Percentiles rank a stretch among this genome's conserved stretches.
These are phyloP conservation scores for Magnusiomyces tetraspermus DNA, from an alignment of 1,139 yeast genomes.

Conservation along the genomic window DNA sequence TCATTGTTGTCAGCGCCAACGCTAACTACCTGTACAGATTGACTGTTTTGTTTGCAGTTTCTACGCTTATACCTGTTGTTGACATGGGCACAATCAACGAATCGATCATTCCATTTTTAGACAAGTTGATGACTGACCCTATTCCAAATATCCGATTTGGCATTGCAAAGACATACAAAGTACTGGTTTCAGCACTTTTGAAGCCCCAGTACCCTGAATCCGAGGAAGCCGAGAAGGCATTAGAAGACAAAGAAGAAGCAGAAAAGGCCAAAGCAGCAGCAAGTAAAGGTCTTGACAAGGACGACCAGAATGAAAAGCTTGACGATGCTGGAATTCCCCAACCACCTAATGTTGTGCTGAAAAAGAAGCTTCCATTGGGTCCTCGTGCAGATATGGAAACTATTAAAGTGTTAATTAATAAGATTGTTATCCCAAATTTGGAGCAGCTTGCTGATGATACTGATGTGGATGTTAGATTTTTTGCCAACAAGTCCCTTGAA, in stretches of 20 bases:
- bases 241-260: slow-evolving; percentile 6
- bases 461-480: slow-evolving; percentile 86
- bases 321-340: slow-evolving; percentile 1
- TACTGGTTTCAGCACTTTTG: slow-evolving; percentile 46
- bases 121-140: slow-evolving; percentile 60
- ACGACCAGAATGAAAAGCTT: background rate
- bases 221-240: slow-evolving; percentile 21
- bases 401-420: slow-evolving; percentile 39
- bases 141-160: slow-evolving; percentile 95
- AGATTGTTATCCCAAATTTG: slow-evolving; percentile 54
- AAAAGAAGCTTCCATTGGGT: slow-evolving; percentile 13
- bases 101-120: slow-evolving; percentile 70
- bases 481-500: slow-evolving; percentile 48
- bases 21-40: slow-evolving; percentile 80
- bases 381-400: slow-evolving; percentile 14
- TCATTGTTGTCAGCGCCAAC: slow-evolving; percentile 44
- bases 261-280: background rate
- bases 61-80: slow-evolving; percentile 56
- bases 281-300: background rate
- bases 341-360: background rate
- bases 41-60: slow-evolving; percentile 81
- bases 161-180: slow-evolving; percentile 75
- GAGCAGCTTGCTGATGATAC: slow-evolving; percentile 57
- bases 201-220: slow-evolving; percentile 19
- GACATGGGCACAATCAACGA: slow-evolving; percentile 45